Conservation (phyloP, 2,329 filamentous ascomycete species). For the Grosmannia huntii region DNA sequence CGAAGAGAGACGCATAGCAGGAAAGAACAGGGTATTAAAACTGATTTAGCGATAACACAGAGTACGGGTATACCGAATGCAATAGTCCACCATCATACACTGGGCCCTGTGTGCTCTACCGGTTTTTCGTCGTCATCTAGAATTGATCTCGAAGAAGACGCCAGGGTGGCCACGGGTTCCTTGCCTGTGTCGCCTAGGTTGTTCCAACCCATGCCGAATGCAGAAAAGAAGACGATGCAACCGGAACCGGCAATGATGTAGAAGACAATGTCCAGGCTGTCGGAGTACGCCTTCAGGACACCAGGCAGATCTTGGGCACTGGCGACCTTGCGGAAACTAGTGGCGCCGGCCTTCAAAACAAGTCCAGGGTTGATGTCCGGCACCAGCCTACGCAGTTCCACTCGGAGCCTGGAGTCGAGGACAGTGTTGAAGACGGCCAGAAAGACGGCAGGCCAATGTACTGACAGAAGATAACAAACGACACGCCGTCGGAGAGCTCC, state of each 20-base stretch:
- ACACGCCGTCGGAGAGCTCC: constrained; percentile 15
- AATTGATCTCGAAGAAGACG: background rate
- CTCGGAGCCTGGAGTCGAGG: constrained; percentile 29
- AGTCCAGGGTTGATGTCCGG: constrained; percentile 1
- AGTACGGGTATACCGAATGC: too few relatives aligned
- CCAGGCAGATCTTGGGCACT: constrained; percentile 16
- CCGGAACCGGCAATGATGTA: constrained; percentile 24
- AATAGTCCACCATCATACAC: too few relatives aligned
- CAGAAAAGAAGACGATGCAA: constrained; percentile 22
- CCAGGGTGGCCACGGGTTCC: background rate
- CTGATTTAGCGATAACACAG: background rate
- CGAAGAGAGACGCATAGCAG: background rate
- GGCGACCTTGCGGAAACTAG: constrained; percentile 22
- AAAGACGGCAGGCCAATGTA: constrained; percentile 36
- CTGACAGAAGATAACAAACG: constrained; percentile 35
- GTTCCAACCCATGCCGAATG: constrained; percentile 33
- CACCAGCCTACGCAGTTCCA: constrained; percentile 1
- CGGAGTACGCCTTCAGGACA: constrained; percentile 25
- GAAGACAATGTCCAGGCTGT: constrained; percentile 23
- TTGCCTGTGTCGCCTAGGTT: constrained; percentile 25
- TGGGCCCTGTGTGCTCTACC: background rate
- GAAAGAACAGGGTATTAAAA: background rate
- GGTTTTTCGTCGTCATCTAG: background rate
- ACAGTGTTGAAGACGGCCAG: constrained; percentile 38
- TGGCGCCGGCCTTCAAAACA: constrained; percentile 11